Base-by-base conservation (phyloP, 805 yeast genomes). In the Blastobotrys robertii region DNA sequence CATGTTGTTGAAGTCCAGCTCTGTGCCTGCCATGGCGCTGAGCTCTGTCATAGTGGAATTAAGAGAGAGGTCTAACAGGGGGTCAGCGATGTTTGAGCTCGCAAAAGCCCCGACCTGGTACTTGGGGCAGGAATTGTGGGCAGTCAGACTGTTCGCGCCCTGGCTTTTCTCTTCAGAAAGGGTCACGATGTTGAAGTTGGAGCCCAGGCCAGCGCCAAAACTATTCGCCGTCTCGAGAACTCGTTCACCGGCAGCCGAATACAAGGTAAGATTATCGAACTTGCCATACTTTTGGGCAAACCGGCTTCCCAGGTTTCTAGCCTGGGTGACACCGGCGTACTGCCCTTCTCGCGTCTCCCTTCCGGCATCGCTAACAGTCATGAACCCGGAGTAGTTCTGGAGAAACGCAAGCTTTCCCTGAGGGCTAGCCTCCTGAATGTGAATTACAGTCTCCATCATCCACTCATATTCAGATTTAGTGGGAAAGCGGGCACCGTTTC, bases 401-500 rank as follows among this genome's bases (percentile, higher is more conserved):
- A 19, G 25, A 19, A 19, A 19, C 25, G 4, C 25, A 4, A 19
- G 25, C 25, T 19, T 19, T 4, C 6, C 25, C 25, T 19, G 25
- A 19, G 25, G 25, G 25, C 6, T 19, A 4, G 25, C 25, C 25
- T 19, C 25, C 25, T 19, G 25, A 6, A 19, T 19, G 25, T 19
- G 25, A 19, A 19, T 19, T 6, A 19, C 25, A 19, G 25, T 19
- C 25, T 19, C 25, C 25, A 19, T 19, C 25, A 19, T 19, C 25
- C 25, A 19, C 25, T 19, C 25, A 19, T 19, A 19, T 19, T 29
- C 30, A 16, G 42, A 30, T 10, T 48, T 32, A 7, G 64, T 62
- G n/a, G 74, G 78, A 55, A 64, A 76, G 40, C 83, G 65, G 53
- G 75, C 83, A 10, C 81, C 82, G 48, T 77, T 83, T 49, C 83